Conservation (phyloP, 805 yeast genomes). For the Sugiyamaella boreocaroliniensis region DNA sequence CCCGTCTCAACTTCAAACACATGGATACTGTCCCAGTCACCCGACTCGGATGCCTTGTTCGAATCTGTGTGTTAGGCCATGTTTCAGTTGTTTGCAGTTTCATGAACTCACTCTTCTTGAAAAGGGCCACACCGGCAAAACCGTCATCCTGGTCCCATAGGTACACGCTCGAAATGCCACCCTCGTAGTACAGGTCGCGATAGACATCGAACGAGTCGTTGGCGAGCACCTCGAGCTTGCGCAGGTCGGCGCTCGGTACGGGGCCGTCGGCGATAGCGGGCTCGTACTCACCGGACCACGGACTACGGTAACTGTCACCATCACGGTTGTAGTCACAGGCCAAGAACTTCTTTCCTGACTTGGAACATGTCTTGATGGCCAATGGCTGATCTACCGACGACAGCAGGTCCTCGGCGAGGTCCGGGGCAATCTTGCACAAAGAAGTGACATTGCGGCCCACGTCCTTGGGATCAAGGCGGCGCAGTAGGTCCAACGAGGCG, state of each 20-base stretch:
- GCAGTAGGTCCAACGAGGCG: constrained; percentile 69
- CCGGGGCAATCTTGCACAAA: constrained; percentile 50
- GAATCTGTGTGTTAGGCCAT: not conserved
- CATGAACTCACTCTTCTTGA: constrained; percentile 50
- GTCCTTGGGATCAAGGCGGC: constrained; percentile 66
- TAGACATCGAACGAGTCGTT: constrained; percentile 90
- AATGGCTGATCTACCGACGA: constrained; percentile 86
- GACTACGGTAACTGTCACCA: constrained; percentile 86
- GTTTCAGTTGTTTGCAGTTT: constrained; percentile 19
- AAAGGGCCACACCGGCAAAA: constrained; percentile 86
- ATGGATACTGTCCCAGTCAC: constrained; percentile 90
- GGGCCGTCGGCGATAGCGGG: constrained; percentile 58
- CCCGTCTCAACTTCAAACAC: constrained; percentile 65
- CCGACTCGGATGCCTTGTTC: constrained; percentile 26
- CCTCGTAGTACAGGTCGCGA: constrained; percentile 90
- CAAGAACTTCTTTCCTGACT: constrained; percentile 59
- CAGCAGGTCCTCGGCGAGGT: constrained; percentile 77
- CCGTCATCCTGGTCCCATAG: constrained; percentile 82
- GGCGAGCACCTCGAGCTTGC: constrained; percentile 72
- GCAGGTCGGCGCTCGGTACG: constrained; percentile 56
- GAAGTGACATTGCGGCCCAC: constrained; percentile 41
- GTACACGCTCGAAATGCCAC: constrained; percentile 84
- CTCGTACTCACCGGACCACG: constrained; percentile 75
- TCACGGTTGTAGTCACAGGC: constrained; percentile 95
- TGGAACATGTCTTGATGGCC: constrained; percentile 42